phyloP scores from a whole-genome alignment of 2,329 filamentous ascomycete genomes.

The Colletotrichum tropicicola region DNA sequence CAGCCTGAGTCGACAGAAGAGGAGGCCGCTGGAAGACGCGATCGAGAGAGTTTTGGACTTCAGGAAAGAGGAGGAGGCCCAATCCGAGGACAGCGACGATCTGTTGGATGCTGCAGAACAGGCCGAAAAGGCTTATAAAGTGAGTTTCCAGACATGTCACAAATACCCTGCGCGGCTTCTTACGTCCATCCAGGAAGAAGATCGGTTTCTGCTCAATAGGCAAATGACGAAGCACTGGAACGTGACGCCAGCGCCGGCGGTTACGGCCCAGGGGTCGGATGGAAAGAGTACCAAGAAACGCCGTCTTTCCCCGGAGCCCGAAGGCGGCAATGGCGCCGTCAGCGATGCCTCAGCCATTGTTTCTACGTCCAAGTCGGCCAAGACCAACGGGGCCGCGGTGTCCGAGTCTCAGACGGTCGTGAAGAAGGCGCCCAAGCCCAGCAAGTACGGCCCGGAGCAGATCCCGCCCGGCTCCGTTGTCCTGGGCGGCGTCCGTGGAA shows the following conservation, averaged over 20 bases:
- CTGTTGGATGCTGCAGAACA: slow-evolving; percentile 48
- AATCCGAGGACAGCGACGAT: slow-evolving; percentile 62
- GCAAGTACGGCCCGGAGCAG: slow-evolving; percentile 29
- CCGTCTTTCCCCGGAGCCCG: slow-evolving; percentile 28
- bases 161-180: not conserved
- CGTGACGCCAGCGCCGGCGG: slow-evolving; percentile 17
- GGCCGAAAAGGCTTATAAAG: slow-evolving; percentile 33
- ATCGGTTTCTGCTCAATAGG: slow-evolving; percentile 50
- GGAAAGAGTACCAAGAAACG: slow-evolving; percentile 36
- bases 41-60: slow-evolving; percentile 84
- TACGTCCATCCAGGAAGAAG: slow-evolving; percentile 39
- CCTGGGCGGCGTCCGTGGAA: slow-evolving; percentile 14
- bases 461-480: slow-evolving; percentile 25
- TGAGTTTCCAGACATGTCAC: not conserved
- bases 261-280: slow-evolving; percentile 22
- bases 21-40: slow-evolving; percentile 82
- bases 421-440: slow-evolving; percentile 24
- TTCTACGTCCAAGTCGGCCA: not conserved
- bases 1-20: slow-evolving; percentile 82
- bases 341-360: slow-evolving; percentile 25
- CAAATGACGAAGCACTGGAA: slow-evolving; percentile 54
- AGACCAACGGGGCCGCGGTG: slow-evolving; percentile 5
- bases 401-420: not conserved
- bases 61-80: slow-evolving; percentile 70
- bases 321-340: slow-evolving; percentile 14